phyloP scores from a whole-genome alignment of 371 early-diverging fungal genomes.

The Mortierella sp. region DNA sequence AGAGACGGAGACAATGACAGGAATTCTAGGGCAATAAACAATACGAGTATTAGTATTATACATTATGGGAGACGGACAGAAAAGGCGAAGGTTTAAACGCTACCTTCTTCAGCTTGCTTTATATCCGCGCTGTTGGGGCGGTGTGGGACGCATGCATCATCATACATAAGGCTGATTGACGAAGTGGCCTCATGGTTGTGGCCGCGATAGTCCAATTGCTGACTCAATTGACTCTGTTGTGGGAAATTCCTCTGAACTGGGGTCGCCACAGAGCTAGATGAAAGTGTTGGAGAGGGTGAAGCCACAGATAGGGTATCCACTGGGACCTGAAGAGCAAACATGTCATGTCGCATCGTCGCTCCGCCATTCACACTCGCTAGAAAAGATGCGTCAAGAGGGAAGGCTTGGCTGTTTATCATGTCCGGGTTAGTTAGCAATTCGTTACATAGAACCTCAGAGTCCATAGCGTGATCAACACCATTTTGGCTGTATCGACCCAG shows the following conservation, averaged over 20 bases:
- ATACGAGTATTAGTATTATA: not conserved
- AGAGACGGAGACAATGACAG: constrained; percentile 14
- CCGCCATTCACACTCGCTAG: constrained; percentile 9
- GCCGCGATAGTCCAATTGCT: constrained; percentile 3
- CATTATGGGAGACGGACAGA: not conserved
- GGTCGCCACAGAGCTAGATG: constrained; percentile 10
- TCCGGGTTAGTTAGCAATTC: constrained; percentile 9
- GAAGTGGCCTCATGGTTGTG: not conserved
- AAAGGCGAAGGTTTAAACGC: not conserved
- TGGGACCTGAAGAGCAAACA: not conserved
- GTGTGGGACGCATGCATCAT: constrained; percentile 27
- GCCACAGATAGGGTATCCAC: constrained; percentile 2
- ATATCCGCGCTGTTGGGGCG: constrained; percentile 21
- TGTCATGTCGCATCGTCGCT: not conserved
- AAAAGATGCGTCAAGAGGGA: constrained; percentile 4
- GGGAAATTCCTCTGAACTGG: constrained; percentile 4
- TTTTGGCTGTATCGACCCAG: not conserved
- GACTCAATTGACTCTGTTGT: constrained; percentile 30
- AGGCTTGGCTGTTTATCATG: not conserved
- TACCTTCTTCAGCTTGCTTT: constrained; percentile 42
- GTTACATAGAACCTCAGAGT: not conserved
- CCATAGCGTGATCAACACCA: not conserved
- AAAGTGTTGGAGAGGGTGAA: constrained; percentile 32
- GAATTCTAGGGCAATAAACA: constrained; percentile 10
- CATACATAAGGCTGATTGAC: constrained; percentile 5